phyloP scores from a whole-genome alignment of 805 yeast species.

The Grigorovia transvaalensis region DNA sequence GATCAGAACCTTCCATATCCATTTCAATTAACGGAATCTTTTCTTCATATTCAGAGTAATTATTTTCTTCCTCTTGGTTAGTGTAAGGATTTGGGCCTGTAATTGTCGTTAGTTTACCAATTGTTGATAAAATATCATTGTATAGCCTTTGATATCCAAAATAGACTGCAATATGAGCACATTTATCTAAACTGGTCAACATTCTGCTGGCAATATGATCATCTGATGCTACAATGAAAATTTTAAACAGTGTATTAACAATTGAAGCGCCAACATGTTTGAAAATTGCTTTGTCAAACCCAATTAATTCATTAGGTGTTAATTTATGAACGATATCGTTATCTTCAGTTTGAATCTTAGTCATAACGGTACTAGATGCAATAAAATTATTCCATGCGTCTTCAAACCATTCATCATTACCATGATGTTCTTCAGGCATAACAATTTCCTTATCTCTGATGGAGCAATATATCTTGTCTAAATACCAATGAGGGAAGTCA shows the following conservation, averaged over 20 bases:
- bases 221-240: slow-evolving; percentile 81
- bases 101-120: slow-evolving; percentile 62
- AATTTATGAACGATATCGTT: slow-evolving; percentile 13
- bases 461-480: slow-evolving; percentile 68
- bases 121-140: slow-evolving; percentile 54
- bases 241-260: slow-evolving; percentile 61
- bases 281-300: slow-evolving; percentile 66
- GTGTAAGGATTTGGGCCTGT: slow-evolving; percentile 23
- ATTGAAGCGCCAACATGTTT: slow-evolving; percentile 51
- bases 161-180: slow-evolving; percentile 63
- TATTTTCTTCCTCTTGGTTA: slow-evolving; percentile 9
- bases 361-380: slow-evolving; percentile 29
- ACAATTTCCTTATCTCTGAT: slow-evolving; percentile 82
- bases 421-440: slow-evolving; percentile 96
- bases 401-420: slow-evolving; percentile 86
- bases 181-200: slow-evolving; percentile 78
- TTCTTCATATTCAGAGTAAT: slow-evolving; percentile 12
- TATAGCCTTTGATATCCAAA: slow-evolving; percentile 47
- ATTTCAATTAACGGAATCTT: slow-evolving; percentile 34
- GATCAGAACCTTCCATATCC: slow-evolving; percentile 42
- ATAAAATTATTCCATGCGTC: slow-evolving; percentile 71
- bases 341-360: slow-evolving; percentile 16
- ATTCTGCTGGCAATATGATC: slow-evolving; percentile 82
- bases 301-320: slow-evolving; percentile 29
- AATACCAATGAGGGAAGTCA: slow-evolving; percentile 80